Evolutionary conservation across 2,329 filamentous ascomycete genomes (phyloP).

Genomic region (Epichloe sp.): DNA sequence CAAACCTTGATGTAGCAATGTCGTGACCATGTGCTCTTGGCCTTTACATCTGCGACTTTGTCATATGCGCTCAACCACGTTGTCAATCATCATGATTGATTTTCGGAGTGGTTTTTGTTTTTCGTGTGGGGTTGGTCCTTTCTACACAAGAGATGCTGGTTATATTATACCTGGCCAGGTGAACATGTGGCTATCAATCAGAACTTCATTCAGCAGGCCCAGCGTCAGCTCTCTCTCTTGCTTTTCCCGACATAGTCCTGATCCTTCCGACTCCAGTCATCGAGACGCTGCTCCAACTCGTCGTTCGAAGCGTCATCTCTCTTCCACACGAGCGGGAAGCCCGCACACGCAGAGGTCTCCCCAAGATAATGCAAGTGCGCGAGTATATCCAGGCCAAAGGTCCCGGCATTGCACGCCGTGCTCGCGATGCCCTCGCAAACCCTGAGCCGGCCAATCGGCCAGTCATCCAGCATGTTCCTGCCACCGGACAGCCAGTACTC

Average conservation of each 20-base stretch:
- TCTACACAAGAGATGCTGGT: too few relatives aligned
- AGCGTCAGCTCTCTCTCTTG: not conserved
- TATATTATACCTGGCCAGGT: too few relatives aligned
- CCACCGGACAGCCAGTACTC: conserved; percentile 50
- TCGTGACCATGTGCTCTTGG: too few relatives aligned
- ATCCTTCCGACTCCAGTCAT: conserved; percentile 6
- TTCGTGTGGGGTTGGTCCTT: too few relatives aligned
- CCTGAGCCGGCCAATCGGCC: conserved; percentile 26
- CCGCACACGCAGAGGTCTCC: conserved; percentile 26
- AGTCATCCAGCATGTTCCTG: conserved; percentile 18
- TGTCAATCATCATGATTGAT: too few relatives aligned
- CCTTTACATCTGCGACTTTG: too few relatives aligned
- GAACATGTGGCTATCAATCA: too few relatives aligned
- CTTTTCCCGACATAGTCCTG: not conserved
- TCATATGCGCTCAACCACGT: too few relatives aligned
- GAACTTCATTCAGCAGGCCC: not conserved
- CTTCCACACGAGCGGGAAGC: conserved; percentile 14
- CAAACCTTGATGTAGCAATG: too few relatives aligned
- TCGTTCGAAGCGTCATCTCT: conserved; percentile 17
- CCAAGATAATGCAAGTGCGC: conserved; percentile 39
- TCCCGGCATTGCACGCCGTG: conserved; percentile 37
- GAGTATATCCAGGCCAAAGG: conserved; percentile 27
- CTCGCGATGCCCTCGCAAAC: conserved; percentile 37
- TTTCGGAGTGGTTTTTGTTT: too few relatives aligned
- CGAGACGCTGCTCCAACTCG: conserved; percentile 26